phyloP scores from a whole-genome alignment of 2,329 filamentous ascomycete genomes.

The Claviceps sp. region DNA sequence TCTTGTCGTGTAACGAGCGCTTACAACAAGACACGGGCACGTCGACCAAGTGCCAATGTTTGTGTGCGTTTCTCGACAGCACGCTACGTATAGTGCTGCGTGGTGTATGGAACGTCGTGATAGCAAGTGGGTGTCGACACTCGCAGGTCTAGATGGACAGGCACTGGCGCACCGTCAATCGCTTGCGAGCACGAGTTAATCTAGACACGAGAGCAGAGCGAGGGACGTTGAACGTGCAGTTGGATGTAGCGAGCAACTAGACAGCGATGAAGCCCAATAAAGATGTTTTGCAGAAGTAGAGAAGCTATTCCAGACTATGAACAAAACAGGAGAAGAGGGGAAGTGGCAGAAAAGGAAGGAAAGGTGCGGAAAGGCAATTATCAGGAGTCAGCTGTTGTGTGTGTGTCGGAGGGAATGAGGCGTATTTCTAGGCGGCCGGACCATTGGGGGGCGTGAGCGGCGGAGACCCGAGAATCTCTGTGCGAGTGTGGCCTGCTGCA shows the following conservation, averaged over 20 bases:
- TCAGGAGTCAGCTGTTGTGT: neutral
- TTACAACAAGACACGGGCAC: conserved; percentile 32
- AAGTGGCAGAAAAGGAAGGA: neutral
- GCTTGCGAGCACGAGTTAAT: neutral
- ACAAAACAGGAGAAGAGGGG: neutral
- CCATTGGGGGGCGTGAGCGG: conserved; percentile 2
- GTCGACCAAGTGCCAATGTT: conserved; percentile 10
- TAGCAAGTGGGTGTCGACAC: neutral
- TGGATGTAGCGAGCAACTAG: neutral
- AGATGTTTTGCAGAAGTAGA: neutral
- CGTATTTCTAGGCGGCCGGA: conserved; percentile 9
- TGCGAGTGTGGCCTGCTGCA: neutral
- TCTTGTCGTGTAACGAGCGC: conserved; percentile 25
- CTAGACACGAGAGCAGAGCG: neutral
- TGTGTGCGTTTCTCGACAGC: conserved; percentile 6
- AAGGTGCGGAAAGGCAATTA: neutral
- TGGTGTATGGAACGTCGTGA: neutral
- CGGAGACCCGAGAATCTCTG: neutral
- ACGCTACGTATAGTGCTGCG: neutral
- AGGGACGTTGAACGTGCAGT: neutral
- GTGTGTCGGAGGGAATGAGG: neutral
- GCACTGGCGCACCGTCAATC: neutral
- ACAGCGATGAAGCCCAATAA: no score
- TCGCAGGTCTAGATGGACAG: neutral
- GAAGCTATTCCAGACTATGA: neutral